These are phyloP conservation scores for Pseudogymnoascus sp. DNA, from an alignment of 2,329 filamentous ascomycete genomes.

Conservation along the genomic window DNA sequence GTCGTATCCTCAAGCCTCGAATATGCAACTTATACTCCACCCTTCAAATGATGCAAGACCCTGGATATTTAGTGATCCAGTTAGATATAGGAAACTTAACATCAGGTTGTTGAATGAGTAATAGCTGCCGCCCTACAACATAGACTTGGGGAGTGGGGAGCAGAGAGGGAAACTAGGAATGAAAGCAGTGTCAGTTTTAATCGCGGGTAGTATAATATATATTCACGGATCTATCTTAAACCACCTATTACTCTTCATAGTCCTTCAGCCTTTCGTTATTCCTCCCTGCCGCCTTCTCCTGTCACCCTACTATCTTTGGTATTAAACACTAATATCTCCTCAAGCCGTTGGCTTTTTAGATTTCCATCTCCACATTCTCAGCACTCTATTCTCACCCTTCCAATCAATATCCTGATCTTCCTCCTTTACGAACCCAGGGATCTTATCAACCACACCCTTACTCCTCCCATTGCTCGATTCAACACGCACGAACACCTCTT, in stretches of 20 bases:
- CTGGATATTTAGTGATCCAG: not conserved
- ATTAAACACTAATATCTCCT: not conserved
- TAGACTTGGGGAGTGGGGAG: too few relatives aligned
- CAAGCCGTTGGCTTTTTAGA: not conserved
- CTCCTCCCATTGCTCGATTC: constrained; percentile 5
- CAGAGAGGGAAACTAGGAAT: not conserved
- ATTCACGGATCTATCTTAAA: not conserved
- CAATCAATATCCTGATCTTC: constrained; percentile 4
- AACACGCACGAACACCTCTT: constrained; percentile 9
- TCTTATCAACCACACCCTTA: not conserved
- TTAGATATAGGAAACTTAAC: not conserved
- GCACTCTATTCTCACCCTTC: not conserved
- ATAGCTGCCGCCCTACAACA: not conserved
- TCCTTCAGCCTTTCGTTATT: not conserved
- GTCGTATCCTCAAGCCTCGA: not conserved
- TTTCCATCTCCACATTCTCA: constrained; percentile 4
- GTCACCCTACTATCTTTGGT: not conserved
- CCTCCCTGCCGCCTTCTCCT: not conserved
- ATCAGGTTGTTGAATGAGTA: not conserved
- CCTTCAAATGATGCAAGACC: not conserved
- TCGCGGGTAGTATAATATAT: not conserved
- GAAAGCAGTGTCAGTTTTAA: not conserved
- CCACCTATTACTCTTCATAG: not conserved
- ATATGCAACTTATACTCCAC: not conserved
- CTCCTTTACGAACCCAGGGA: not conserved